Evolutionary conservation across 768 basidiomycete genomes (phyloP).

Genomic region (Termitomyces sp.): DNA sequence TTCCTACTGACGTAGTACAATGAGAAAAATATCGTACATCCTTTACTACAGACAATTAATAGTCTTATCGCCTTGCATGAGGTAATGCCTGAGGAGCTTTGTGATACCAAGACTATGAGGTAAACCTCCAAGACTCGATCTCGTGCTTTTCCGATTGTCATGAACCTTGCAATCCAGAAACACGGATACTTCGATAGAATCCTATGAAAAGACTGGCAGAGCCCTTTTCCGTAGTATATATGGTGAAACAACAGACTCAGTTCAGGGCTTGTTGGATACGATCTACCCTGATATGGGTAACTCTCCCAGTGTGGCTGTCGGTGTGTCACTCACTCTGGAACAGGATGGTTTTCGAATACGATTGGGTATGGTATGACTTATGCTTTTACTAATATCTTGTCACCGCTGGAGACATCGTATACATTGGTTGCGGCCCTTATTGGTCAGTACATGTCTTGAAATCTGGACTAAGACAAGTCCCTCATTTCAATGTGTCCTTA

Average conservation of each 20-base stretch:
- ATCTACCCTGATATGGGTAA: slow-evolving; percentile 63
- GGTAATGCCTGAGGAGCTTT: slow-evolving; percentile 45
- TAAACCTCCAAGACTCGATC: neutral
- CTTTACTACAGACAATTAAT: slow-evolving; percentile 45
- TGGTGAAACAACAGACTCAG: slow-evolving; percentile 44
- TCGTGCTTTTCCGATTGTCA: neutral
- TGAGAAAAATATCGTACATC: neutral
- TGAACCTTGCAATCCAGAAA: slow-evolving; percentile 25
- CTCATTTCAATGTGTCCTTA: neutral
- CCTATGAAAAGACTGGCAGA: slow-evolving; percentile 36
- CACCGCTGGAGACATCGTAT: slow-evolving; percentile 52
- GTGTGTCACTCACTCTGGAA: neutral
- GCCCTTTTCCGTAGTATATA: slow-evolving; percentile 44
- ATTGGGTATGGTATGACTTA: slow-evolving; percentile 57
- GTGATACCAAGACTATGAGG: slow-evolving; percentile 43
- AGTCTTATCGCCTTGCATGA: slow-evolving; percentile 44
- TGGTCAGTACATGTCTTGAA: neutral
- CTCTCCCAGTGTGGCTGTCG: slow-evolving; percentile 3
- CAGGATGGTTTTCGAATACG: slow-evolving; percentile 49
- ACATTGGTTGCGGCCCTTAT: slow-evolving; percentile 57
- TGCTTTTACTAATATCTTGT: slow-evolving; percentile 38
- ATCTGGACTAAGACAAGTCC: neutral
- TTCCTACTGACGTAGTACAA: neutral
- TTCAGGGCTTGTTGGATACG: slow-evolving; percentile 39
- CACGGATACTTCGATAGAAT: slow-evolving; percentile 32